Evolutionary conservation across 1,284 basidiomycete species (phyloP).

Genomic region (Rugosomyces carneus): DNA sequence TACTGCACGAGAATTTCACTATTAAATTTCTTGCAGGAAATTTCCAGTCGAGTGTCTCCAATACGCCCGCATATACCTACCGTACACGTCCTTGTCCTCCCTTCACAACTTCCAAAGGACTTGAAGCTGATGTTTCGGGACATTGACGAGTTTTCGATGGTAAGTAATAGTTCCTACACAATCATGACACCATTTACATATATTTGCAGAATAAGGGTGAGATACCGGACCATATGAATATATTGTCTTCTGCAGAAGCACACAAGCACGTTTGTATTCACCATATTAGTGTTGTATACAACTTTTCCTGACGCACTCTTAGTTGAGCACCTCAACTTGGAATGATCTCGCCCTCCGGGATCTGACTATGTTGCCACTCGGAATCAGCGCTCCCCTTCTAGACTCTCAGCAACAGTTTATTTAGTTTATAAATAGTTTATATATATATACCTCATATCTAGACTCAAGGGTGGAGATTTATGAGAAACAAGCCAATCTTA

Average conservation of each 20-base stretch:
- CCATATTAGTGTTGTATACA: not conserved
- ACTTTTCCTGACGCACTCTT: not conserved
- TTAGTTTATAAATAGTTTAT: not conserved
- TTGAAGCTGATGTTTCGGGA: slow-evolving; percentile 60
- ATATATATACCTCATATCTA: too few relatives aligned
- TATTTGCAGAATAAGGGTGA: slow-evolving; percentile 47
- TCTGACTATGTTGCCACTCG: slow-evolving; percentile 8
- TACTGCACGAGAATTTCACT: slow-evolving; percentile 2
- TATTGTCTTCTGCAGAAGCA: slow-evolving; percentile 54
- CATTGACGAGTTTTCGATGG: slow-evolving; percentile 54
- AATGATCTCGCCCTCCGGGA: slow-evolving; percentile 19
- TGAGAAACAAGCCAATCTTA: not conserved
- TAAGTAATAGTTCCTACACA: slow-evolving; percentile 27
- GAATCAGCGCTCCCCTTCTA: slow-evolving; percentile 3
- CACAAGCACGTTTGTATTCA: slow-evolving; percentile 37
- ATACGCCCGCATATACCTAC: slow-evolving; percentile 61
- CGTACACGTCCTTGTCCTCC: slow-evolving; percentile 64
- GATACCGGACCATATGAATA: slow-evolving; percentile 72
- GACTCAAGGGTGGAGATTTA: too few relatives aligned
- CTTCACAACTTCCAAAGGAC: slow-evolving; percentile 66
- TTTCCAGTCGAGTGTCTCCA: slow-evolving; percentile 43
- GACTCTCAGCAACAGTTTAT: not conserved
- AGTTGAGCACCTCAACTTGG: slow-evolving; percentile 40
- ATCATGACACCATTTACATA: slow-evolving; percentile 8
- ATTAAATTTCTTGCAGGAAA: slow-evolving; percentile 34